Evolutionary conservation across 2,329 filamentous ascomycete species (phyloP), one percentile per base, ranked within the genome.

Genomic region (Pleochaeta shiraiana): DNA sequence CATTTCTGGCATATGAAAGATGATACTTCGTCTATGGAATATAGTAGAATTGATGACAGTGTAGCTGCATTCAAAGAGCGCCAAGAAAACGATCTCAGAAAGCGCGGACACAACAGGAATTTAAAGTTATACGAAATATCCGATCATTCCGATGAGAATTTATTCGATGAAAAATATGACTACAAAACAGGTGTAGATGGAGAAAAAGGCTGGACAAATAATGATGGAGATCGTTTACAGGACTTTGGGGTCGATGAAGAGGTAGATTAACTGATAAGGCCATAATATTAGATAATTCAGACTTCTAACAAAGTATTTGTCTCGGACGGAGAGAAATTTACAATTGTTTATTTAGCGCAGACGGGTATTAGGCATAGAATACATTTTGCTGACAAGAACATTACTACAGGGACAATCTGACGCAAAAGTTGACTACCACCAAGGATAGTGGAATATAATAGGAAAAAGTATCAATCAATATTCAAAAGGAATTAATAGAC

Each of bases 161-260:
- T 70, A 28, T 31, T 26, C 33, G 63, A 62, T 4, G 72, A 72
- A 26, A 71, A 73, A 47, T 71, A 74, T 14, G 70, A 70, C 47
- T 69, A 68, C 55, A 71, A 70, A 66, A 70, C 68, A 66, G 73
- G 67, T 45, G 69, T 69, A 63, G 77, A 78, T 68, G 81, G 79
- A 4, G 78, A 81, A 70, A 79, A 79, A 50, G 80, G 76, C 4
- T 93, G 88, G 88, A 82, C 79, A 0, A 92, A 91, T 68, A 79
- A 82, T 0, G 87, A 92, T 63, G 88, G 88, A 1, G 87, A 92
- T 71, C 77, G 83, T 37, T 74, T 93, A 62, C 78, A 81, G 50
- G 88, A 93, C 70, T 93, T 85, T 70, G 88, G 88, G 1, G 87
- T 93, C 0, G 88, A 92, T 69, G 86, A 90, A 70, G 86, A 88